A percentile compares a stretch with the other conserved stretches of the same genome.
Conservation (phyloP, 208 protist species). For the Porcisia deanei region DNA sequence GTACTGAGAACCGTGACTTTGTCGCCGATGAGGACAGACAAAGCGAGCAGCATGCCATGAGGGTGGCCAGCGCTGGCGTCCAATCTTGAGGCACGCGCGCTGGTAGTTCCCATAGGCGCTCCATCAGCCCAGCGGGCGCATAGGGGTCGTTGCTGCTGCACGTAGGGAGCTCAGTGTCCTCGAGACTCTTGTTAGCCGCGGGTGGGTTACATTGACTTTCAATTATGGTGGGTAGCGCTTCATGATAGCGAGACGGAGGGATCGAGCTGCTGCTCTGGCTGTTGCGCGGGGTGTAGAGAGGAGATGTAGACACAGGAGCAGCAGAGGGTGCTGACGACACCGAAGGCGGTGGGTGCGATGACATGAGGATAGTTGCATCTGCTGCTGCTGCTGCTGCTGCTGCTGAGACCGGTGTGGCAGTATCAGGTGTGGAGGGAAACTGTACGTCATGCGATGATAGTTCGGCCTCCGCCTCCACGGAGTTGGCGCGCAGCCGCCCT, state of each 20-base stretch:
- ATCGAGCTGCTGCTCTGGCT: not conserved
- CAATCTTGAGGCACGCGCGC: slow-evolving; percentile 16
- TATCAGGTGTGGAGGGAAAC: not conserved
- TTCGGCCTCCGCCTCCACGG: not conserved
- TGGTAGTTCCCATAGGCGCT: slow-evolving; percentile 29
- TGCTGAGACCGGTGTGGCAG: not conserved
- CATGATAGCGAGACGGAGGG: not conserved
- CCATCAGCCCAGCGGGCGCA: slow-evolving; percentile 24
- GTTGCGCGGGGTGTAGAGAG: not conserved
- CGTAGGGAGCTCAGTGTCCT: not conserved
- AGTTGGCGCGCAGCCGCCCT: not conserved
- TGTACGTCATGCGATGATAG: too few species aligned
- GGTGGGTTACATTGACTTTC: not conserved
- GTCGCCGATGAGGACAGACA: slow-evolving; percentile 14
- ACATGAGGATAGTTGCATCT: not conserved
- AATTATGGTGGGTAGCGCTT: not conserved
- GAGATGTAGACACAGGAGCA: not conserved
- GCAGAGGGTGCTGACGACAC: not conserved
- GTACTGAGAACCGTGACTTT: slow-evolving; percentile 6
- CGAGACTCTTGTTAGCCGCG: not conserved
- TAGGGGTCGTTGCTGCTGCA: slow-evolving; percentile 2
- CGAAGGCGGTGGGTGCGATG: not conserved
- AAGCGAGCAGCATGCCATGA: slow-evolving; percentile 29
- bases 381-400: slow-evolving; percentile 5
- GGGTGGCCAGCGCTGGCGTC: slow-evolving; percentile 23